A percentile compares a stretch with the other conserved stretches of the same genome.
These are phyloP conservation scores for Psophocarpus tetragonolobus DNA, from an alignment of 306 rosid genomes.

Conservation along the genomic window DNA sequence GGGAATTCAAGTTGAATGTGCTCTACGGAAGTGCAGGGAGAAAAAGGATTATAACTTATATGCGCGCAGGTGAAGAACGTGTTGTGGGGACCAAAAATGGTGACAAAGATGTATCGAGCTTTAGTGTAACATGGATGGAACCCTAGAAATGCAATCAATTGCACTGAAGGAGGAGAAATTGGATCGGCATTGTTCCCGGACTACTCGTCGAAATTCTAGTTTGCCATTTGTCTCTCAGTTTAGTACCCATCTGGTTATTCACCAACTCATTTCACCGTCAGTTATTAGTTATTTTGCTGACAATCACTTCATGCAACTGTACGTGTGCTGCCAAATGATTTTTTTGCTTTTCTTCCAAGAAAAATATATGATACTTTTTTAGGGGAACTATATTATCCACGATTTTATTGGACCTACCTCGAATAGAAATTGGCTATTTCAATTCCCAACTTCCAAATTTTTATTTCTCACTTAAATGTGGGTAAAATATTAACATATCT, in stretches of 20 bases:
- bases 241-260: neutral
- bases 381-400: conserved; percentile 19
- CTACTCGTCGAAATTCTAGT: conserved; percentile 20
- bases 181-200: conserved; percentile 5
- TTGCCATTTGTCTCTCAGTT: neutral
- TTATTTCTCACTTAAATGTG: too few relatives aligned
- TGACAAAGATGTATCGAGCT: conserved; percentile 35
- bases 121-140: conserved; percentile 2
- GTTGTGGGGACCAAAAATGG: conserved; percentile 32
- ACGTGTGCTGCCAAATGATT: conserved; percentile 30
- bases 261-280: conserved; percentile 17
- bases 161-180: neutral
- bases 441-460: too few relatives aligned
- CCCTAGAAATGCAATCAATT: conserved; percentile 29
- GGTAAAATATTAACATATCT: too few relatives aligned
- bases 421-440: neutral
- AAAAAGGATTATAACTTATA: neutral
- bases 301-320: conserved; percentile 1
- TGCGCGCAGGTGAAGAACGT: conserved; percentile 24
- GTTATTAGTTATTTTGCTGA: conserved; percentile 35
- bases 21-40: conserved; percentile 18
- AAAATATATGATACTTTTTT: conserved; percentile 28
- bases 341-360: neutral
- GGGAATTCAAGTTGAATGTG: conserved; percentile 34
- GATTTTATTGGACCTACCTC: conserved; percentile 57